Evolutionary conservation across 1,284 basidiomycete genomes (phyloP), one percentile per base, ranked within the genome.

Genomic region (Kalmanozyma brasiliensis): DNA sequence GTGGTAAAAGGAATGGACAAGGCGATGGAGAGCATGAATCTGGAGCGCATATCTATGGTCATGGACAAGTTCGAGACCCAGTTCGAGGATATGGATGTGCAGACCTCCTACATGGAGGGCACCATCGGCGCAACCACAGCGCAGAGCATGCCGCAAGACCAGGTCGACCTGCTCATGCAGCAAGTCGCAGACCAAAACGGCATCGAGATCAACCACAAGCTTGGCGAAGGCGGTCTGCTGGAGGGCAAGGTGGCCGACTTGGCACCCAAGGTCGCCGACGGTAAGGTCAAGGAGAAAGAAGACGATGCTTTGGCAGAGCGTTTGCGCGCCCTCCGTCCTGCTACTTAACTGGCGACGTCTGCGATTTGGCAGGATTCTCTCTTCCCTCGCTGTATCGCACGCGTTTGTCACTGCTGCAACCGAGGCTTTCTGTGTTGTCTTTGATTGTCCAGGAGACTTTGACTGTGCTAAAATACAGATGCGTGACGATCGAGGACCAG

Each of bases 1-100:
- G 96, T 98, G 7, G 96, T 99, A 49, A 90, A 89, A 81, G 94
- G 94, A 19, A 98, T 99, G 94, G 96, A 98, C 83, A 92, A 91
- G 81, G 96, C 96, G 5, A 98, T 98, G 96, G 92, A 97, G 81
- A 92, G 87, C 83, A 98, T 99, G 96, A 98, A 99, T 84, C 87
- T 98, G 47, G 96, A 98, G 80, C 86, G 90, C 82, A 98, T 99
- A 83, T 95, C 96, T 11, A 84, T 93, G 64, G 93, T 98, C 16
- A 98, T 99, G 96, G 96, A 98, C 85, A 98, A 95, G 85, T 99
- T 99, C 83, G 96, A 99, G 83, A 81, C 89, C 3, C 95, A 98
- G 79, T 98, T 98, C 84, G 87, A 92, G 58, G 96, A 98, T 83
- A 87, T 99, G 35, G 96, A 98, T 81, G 96, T 98, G 5, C 96